Conservation (phyloP, 768 basidiomycete genomes). For the Auriscalpium orientale region DNA sequence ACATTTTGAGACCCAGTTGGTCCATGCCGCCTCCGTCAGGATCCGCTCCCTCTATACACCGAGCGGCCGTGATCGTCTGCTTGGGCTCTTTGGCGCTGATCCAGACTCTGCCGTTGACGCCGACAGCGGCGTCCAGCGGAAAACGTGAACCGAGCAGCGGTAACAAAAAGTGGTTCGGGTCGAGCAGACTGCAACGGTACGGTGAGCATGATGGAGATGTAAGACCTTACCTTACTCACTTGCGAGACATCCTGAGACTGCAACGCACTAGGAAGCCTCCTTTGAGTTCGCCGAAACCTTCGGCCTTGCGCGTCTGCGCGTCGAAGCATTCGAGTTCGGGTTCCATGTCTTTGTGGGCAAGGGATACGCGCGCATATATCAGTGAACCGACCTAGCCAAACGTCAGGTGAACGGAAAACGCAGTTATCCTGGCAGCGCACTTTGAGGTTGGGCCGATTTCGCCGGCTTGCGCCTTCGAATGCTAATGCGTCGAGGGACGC, state of each 20-base stretch:
- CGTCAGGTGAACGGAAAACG: neutral
- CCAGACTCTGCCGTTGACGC: conserved; percentile 92
- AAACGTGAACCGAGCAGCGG: conserved; percentile 74
- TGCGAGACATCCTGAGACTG: conserved; percentile 78
- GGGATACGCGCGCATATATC: conserved; percentile 86
- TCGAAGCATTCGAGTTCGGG: conserved; percentile 97
- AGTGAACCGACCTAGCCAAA: conserved; percentile 71
- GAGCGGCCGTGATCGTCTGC: conserved; percentile 65
- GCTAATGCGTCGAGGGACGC: conserved; percentile 85
- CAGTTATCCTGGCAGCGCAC: conserved; percentile 28
- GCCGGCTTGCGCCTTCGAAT: conserved; percentile 93
- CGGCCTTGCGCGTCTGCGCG: conserved; percentile 83
- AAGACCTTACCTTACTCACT: conserved; percentile 42
- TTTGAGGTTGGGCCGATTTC: conserved; percentile 91
- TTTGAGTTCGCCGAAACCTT: conserved; percentile 90
- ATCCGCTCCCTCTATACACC: conserved; percentile 80
- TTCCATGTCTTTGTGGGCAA: conserved; percentile 97
- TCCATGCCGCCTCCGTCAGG: conserved; percentile 63
- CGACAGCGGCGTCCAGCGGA: conserved; percentile 83
- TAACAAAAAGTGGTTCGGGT: conserved; percentile 76
- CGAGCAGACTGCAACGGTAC: conserved; percentile 50
- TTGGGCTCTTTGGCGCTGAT: conserved; percentile 64
- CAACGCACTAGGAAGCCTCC: conserved; percentile 79
- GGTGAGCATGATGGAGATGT: neutral
- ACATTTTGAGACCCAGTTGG: conserved; percentile 40